A percentile compares a stretch with the other conserved stretches of the same genome.
Evolutionary conservation across 306 rosid species (phyloP).

Genomic region (Purshia tridentata): DNA sequence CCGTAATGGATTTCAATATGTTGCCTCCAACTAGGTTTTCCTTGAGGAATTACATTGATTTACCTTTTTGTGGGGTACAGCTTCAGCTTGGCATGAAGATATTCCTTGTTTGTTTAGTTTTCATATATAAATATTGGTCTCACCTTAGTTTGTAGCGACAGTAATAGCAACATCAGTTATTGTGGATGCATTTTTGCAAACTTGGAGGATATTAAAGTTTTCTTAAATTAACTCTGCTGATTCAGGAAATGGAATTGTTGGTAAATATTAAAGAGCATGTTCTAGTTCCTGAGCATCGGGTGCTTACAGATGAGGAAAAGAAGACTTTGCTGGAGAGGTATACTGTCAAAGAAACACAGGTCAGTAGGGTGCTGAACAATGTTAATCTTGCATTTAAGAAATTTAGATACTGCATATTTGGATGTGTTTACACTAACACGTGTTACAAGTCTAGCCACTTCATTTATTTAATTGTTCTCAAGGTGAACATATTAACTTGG

Average conservation of each 20-base stretch:
- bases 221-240: conserved; percentile 5
- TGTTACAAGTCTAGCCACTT: background rate
- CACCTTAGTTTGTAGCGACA: too few species aligned
- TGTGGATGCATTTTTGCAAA: background rate
- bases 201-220: background rate
- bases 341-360: conserved; percentile 87
- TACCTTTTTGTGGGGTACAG: background rate
- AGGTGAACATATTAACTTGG: background rate
- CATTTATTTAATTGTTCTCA: background rate
- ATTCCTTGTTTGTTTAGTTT: too few species aligned
- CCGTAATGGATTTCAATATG: background rate
- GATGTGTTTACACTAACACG: background rate
- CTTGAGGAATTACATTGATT: background rate
- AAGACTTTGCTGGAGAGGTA: conserved; percentile 82
- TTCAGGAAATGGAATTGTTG: conserved; percentile 76
- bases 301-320: conserved; percentile 61
- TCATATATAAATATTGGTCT: background rate
- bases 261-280: conserved; percentile 66
- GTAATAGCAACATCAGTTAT: background rate
- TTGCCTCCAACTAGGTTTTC: background rate
- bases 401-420: background rate
- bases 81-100: background rate
- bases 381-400: background rate
- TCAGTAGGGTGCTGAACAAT: conserved; percentile 15
- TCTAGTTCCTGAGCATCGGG: conserved; percentile 75